Percentiles rank a stretch among this genome's conserved stretches.
Evolutionary conservation across 768 basidiomycete species (phyloP).

Genomic region (Lentinula raphanica): DNA sequence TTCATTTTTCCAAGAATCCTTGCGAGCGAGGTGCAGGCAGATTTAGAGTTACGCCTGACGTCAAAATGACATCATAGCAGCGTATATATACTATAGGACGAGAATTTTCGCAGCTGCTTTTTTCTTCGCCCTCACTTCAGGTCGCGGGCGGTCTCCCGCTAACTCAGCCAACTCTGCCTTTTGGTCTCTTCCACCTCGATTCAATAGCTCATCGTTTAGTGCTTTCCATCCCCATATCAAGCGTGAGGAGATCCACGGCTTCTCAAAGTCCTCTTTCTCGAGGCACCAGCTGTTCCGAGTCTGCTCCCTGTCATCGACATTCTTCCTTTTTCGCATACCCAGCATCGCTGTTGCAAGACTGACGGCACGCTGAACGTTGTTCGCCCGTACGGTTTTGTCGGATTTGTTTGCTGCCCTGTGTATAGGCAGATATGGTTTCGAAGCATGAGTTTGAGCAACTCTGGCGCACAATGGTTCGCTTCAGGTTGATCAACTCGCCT

Average conservation of each 20-base stretch:
- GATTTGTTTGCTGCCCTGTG: neutral
- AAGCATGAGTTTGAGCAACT: neutral
- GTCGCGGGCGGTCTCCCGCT: neutral
- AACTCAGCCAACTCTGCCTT: neutral
- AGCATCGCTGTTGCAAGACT: neutral
- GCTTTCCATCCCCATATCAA: neutral
- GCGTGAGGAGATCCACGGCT: neutral
- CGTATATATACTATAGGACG: too few species aligned
- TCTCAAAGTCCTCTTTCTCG: neutral
- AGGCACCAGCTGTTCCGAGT: neutral
- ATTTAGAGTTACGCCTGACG: too few species aligned
- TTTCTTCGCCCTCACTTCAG: neutral
- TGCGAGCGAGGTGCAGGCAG: too few species aligned
- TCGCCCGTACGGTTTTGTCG: neutral
- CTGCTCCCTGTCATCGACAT: neutral
- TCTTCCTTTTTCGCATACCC: neutral
- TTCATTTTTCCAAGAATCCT: too few species aligned
- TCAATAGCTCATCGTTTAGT: neutral
- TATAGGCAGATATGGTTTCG: neutral
- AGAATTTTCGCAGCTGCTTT: neutral
- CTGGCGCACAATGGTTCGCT: neutral
- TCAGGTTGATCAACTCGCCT: neutral
- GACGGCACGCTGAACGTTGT: neutral
- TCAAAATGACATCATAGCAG: neutral
- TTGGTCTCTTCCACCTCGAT: neutral